Evolutionary conservation across 768 basidiomycete species (phyloP).

Genomic region (Mycena crocata): DNA sequence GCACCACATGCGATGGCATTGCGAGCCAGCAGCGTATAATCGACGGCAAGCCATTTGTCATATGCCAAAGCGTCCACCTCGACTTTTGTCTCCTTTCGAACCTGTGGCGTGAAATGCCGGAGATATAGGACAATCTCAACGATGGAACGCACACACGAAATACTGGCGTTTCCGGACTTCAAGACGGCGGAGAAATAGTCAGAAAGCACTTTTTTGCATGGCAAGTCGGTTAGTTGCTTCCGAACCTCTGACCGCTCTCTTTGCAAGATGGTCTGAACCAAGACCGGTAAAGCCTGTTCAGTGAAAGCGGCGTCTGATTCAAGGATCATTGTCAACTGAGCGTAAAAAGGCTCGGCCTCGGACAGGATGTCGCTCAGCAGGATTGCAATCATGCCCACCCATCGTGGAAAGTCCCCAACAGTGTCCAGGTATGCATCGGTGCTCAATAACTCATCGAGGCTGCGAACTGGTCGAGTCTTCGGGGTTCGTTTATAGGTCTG

Average conservation of each 20-base stretch:
- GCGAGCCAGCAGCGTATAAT: conserved; percentile 76
- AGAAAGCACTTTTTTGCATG: conserved; percentile 52
- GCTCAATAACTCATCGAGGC: conserved; percentile 53
- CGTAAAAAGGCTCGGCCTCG: conserved; percentile 69
- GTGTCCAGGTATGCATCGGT: conserved; percentile 49
- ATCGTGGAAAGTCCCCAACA: conserved; percentile 64
- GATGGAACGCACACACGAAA: conserved; percentile 65
- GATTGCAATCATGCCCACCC: conserved; percentile 71
- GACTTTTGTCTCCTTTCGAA: conserved; percentile 40
- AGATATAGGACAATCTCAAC: conserved; percentile 86
- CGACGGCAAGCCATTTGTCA: conserved; percentile 85
- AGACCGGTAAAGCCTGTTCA: conserved; percentile 74
- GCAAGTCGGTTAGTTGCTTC: conserved; percentile 35
- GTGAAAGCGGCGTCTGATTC: conserved; percentile 67
- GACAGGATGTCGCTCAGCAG: conserved; percentile 72
- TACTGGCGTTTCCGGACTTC: conserved; percentile 46
- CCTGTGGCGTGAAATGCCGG: conserved; percentile 67
- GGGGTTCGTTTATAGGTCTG: conserved; percentile 55
- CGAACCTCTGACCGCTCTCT: conserved; percentile 35
- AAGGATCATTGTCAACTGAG: conserved; percentile 72
- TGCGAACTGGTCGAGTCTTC: conserved; percentile 42
- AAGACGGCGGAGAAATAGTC: conserved; percentile 72
- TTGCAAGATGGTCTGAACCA: conserved; percentile 77
- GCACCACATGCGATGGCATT: conserved; percentile 84
- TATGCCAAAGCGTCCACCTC: conserved; percentile 61